Evolutionary conservation across 352 stramenopile species (phyloP).

Genomic region (Aphanomyces astaci): DNA sequence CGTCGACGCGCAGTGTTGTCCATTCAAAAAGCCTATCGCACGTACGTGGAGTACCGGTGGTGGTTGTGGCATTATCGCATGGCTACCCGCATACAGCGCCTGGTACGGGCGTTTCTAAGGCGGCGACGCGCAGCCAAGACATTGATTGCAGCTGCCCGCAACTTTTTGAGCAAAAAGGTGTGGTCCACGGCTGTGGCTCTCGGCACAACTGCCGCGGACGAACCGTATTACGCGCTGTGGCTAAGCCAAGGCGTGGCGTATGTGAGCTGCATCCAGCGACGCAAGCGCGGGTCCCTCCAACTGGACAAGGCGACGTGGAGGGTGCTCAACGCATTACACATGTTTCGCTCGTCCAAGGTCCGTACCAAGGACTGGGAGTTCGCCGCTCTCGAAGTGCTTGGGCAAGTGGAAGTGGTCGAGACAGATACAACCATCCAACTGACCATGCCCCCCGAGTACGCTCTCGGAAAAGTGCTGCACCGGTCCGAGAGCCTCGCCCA

Average conservation of each 20-base stretch:
- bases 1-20: not conserved
- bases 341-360: not conserved
- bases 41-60: not conserved
- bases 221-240: slow-evolving; percentile 5
- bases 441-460: not conserved
- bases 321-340: not conserved
- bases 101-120: not conserved
- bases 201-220: not conserved
- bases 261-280: slow-evolving; percentile 2
- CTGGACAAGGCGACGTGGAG: not conserved
- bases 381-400: not conserved
- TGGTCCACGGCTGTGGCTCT: not conserved
- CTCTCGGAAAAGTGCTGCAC: not conserved
- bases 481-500: slow-evolving; percentile 3
- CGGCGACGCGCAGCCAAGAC: not conserved
- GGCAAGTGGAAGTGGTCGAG: slow-evolving; percentile 1
- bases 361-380: not conserved
- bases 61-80: not conserved
- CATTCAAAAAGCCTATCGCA: not conserved
- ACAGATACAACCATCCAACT: not conserved
- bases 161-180: slow-evolving; percentile 2
- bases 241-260: not conserved
- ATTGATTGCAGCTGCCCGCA: not conserved
- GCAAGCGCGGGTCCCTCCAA: not conserved
- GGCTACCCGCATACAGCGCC: not conserved